Evolutionary conservation across 169 alveolate genomes (phyloP), one percentile per base, ranked within the genome.

Genomic region (Plasmodium inui): DNA sequence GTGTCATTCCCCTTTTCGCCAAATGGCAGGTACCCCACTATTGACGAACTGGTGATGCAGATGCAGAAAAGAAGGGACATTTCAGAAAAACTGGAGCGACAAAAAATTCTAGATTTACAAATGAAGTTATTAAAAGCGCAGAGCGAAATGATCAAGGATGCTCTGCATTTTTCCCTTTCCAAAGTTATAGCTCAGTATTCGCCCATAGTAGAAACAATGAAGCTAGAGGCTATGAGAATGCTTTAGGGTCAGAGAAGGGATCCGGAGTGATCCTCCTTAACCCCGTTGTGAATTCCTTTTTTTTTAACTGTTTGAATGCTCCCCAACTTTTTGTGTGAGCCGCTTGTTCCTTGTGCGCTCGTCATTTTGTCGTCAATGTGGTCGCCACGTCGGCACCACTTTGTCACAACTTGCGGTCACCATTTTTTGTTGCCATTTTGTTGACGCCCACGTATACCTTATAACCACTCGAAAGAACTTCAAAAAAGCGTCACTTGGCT

Each of bases 31-130:
- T 96, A 96, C 92, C 97, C 97, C 8, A 96, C 97, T 3, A 95
- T 96, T 72, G 97, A 96, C 72, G 97, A 96, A 73, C 95, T 90
- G 50, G 97, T 96, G 70, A 96, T 96, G 97, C 96, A 96, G 82
- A 96, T 96, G 97, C 97, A 96, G 70, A 96, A 95, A 94, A 96
- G 83, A 82, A 76, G 97, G 61, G 97, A 96, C 55, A 96, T 94
- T 53, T 89, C 97, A n/a, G 97, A 96, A 94, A 90, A 94, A 44
- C 76, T 86, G 30, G 96, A 82, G n/a, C 46, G 96, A 26, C 94
- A 96, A 55, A 95, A 91, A 74, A 92, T 95, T 22, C 55, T 96
- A 41, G 95, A 94, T 22, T 93, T 96, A 92, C 95, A 96, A 84
- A 90, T 96, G 91, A 96, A 96, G 81, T 92, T 95, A 55, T 84